A percentile compares a stretch with the other conserved stretches of the same genome.
Evolutionary conservation across 345 rosid genomes (phyloP).

Genomic region (Acer campestre): DNA sequence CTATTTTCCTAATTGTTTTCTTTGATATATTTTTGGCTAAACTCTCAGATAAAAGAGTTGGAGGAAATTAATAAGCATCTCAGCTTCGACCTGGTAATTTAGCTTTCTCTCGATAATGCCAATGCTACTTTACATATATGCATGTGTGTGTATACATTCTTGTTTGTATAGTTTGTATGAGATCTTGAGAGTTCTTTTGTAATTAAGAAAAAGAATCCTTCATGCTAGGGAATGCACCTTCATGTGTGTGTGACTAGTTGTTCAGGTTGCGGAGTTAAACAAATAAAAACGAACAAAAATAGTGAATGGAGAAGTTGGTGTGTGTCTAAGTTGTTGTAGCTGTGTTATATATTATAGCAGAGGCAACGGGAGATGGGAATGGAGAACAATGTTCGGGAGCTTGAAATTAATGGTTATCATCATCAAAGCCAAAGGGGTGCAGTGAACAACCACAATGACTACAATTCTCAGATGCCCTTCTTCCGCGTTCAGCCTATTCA

Average conservation of each 20-base stretch:
- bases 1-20: not conserved
- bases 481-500: constrained; percentile 63
- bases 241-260: too few relatives aligned
- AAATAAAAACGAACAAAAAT: not conserved
- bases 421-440: constrained; percentile 8
- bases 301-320: not conserved
- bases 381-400: constrained; percentile 44
- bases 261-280: too few relatives aligned
- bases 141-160: too few relatives aligned
- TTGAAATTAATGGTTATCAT: constrained; percentile 37
- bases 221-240: not conserved
- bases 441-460: constrained; percentile 25
- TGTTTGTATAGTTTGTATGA: too few relatives aligned
- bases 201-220: too few relatives aligned
- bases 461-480: constrained; percentile 41
- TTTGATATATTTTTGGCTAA: constrained; percentile 7
- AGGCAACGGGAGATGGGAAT: constrained; percentile 57
- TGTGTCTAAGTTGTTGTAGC: not conserved
- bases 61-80: constrained; percentile 51
- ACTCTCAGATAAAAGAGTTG: constrained; percentile 33
- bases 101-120: not conserved
- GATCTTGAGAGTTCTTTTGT: not conserved
- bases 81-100: constrained; percentile 41
- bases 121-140: not conserved
- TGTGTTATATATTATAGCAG: constrained; percentile 22